A percentile compares a stretch with the other conserved stretches of the same genome.
Conservation (phyloP, 2,329 filamentous ascomycete species). For the Claviceps humidiphila region DNA sequence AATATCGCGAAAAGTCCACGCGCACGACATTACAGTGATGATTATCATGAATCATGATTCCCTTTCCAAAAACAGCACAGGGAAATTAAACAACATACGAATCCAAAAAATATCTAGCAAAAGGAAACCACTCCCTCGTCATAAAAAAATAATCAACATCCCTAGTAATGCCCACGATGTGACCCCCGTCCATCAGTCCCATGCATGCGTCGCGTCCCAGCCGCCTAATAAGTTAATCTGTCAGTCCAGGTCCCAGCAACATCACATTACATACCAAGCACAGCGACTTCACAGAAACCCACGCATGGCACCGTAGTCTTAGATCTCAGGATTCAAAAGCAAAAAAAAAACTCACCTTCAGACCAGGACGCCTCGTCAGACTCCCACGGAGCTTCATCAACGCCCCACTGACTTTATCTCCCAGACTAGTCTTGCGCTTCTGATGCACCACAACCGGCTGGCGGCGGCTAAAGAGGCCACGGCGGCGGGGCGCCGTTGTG, state of each 20-base stretch:
- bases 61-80: too few relatives aligned
- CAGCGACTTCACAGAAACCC: too few relatives aligned
- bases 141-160: not conserved
- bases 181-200: slow-evolving; percentile 58
- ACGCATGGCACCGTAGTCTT: not conserved
- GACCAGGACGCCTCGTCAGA: slow-evolving; percentile 52
- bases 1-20: too few relatives aligned
- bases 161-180: slow-evolving; percentile 18
- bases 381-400: slow-evolving; percentile 60
- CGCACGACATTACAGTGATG: too few relatives aligned
- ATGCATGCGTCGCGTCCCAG: slow-evolving; percentile 59
- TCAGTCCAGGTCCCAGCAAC: too few relatives aligned
- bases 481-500: slow-evolving; percentile 27
- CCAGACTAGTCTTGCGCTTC: slow-evolving; percentile 49
- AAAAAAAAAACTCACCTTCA: slow-evolving; percentile 41
- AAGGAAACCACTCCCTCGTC: too few relatives aligned
- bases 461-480: slow-evolving; percentile 27
- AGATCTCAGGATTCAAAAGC: not conserved
- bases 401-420: slow-evolving; percentile 70
- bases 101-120: too few relatives aligned
- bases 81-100: too few relatives aligned
- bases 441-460: slow-evolving; percentile 42
- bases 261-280: too few relatives aligned
- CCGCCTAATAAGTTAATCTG: slow-evolving; percentile 35
- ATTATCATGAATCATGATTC: too few relatives aligned